These are phyloP conservation scores for Lachnellula cervina DNA, from an alignment of 2,329 filamentous ascomycete species.

Conservation along the genomic window DNA sequence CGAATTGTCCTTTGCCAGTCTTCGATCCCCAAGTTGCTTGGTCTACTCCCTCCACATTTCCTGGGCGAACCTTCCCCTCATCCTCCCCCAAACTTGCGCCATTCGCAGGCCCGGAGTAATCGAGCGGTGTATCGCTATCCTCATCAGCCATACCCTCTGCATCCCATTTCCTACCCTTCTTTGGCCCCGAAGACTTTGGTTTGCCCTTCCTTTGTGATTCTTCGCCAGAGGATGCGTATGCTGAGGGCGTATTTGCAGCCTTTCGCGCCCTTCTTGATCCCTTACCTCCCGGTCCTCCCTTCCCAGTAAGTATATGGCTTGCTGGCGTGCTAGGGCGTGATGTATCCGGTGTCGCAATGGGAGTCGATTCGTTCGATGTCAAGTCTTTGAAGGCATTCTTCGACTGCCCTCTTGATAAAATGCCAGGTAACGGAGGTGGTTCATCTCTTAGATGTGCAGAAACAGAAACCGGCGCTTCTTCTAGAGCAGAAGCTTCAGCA, in stretches of 20 bases:
- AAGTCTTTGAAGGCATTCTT: constrained; percentile 28
- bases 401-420: constrained; percentile 27
- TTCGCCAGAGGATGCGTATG: constrained; percentile 75
- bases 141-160: constrained; percentile 83
- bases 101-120: constrained; percentile 72
- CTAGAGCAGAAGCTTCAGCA: constrained; percentile 22
- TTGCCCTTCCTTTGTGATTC: constrained; percentile 62
- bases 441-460: constrained; percentile 37
- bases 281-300: constrained; percentile 68
- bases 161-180: constrained; percentile 90
- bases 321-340: constrained; percentile 77
- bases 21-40: constrained; percentile 78
- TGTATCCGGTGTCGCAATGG: constrained; percentile 64
- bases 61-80: constrained; percentile 45
- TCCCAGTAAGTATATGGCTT: constrained; percentile 65
- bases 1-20: constrained; percentile 85
- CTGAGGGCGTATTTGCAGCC: constrained; percentile 55
- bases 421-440: constrained; percentile 42
- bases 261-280: constrained; percentile 76
- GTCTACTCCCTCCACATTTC: constrained; percentile 68
- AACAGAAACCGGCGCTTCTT: constrained; percentile 20
- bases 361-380: constrained; percentile 54
- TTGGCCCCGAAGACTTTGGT: constrained; percentile 51
- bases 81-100: constrained; percentile 49
- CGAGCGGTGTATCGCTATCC: constrained; percentile 69